Base-by-base conservation (phyloP, 1,284 basidiomycete species). In the Ustilago curta region DNA sequence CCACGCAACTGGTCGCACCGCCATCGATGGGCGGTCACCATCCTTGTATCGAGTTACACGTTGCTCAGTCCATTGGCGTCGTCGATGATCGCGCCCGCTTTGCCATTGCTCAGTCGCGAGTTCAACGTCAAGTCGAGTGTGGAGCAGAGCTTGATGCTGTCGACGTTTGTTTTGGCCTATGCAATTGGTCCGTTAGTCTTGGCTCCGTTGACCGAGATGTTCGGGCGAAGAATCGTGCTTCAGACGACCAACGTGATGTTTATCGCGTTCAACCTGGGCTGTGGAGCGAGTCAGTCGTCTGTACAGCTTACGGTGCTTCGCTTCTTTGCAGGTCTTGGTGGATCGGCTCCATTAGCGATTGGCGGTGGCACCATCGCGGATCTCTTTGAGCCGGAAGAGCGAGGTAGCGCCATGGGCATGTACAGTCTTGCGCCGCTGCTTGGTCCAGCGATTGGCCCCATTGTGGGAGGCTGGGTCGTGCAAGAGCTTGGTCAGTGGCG, bases 331-430 rank as follows among this genome's bases (percentile, higher is more conserved):
- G 91, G 91, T 0, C 86, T 87, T 1, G 91, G 91, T 64, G 88
- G 86, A 83, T 58, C 86, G 0, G 85, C 86, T 0, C 86, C 87
- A 0, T 70, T 88, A 23, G 88, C 87, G 19, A 87, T 87, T 57
- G 85, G 86, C 0, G 87, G 88, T 5, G 87, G 87, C 1, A 70
- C 89, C 29, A 83, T 92, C 31, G 88, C 90, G 4, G 86, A 87
- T 63, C 82, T 88, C 40, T 93, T 91, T 90, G 90, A 91, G 70
- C 87, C 88, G 0, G 88, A 88, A 59, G 88, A 88, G 39, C 87
- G 92, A 50, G 91, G 91, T 7, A 88, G 89, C 56, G 91, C 92
- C 0, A 86, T 93, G 69, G 89, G 90, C 11, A 81, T 91, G 52
- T 92, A 92, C 78, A 87, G 89, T 0, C 80, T 91, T n/a, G 75